Evolutionary conservation across 192 early-diverging fungal species (phyloP).

Genomic region (Physocladia obscura): DNA sequence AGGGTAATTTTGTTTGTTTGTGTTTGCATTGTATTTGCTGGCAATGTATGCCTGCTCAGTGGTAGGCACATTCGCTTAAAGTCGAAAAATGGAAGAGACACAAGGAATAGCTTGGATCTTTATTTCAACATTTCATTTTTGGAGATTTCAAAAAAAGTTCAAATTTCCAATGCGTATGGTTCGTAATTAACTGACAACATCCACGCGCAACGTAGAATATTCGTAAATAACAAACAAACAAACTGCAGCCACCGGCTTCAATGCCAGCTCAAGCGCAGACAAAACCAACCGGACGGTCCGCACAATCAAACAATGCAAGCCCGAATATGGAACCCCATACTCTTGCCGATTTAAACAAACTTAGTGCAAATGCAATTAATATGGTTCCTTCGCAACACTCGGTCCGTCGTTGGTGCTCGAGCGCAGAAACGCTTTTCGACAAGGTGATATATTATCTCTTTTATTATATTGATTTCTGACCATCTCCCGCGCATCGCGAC

Average conservation of each 20-base stretch:
- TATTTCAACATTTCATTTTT: no score
- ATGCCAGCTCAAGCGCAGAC: background rate
- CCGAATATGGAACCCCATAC: conserved; percentile 10
- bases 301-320: background rate
- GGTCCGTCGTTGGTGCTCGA: conserved; percentile 19
- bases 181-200: background rate
- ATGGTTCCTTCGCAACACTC: conserved; percentile 18
- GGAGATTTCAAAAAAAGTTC: no score
- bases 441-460: background rate
- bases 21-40: no score
- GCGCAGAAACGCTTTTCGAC: conserved; percentile 4
- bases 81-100: no score
- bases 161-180: background rate
- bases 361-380: background rate
- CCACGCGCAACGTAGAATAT: background rate
- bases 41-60: no score
- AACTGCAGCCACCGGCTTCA: conserved; percentile 10
- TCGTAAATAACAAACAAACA: background rate
- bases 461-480: no score
- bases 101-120: no score
- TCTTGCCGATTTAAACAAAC: conserved; percentile 20
- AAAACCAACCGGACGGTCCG: background rate
- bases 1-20: no score
- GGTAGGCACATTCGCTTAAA: no score
- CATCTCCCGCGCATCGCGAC: no score